Base-by-base conservation (phyloP, 345 rosid genomes). In the Hevea brasiliensis region DNA sequence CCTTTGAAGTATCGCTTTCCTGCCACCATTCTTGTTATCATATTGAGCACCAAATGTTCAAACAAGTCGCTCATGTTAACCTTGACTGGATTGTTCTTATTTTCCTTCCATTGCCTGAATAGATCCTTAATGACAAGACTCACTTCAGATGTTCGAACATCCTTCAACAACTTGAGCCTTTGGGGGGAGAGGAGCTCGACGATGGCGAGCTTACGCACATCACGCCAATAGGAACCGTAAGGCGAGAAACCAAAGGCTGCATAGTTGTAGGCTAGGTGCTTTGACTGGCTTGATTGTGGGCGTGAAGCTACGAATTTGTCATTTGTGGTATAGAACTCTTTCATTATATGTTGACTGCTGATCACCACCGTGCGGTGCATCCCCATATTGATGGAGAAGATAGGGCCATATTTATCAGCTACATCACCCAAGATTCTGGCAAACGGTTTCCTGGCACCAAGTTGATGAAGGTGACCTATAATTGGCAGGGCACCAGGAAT, bases 381-480 rank as follows among this genome's bases (percentile, higher is more conserved):
- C 21, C 79, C 79, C 6, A 76, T 58, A 32, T 57, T 27, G 29
- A 76, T 17, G 11, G 64, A 61, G 74, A 76, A 76, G 70, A 76
- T 70, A 14, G 79, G 74, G 20, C 79, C 79, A 13, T 63, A 35
- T 18, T 63, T 48, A 56, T 76, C 79, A 4, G 79, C 61, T 51
- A 70, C 62, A 21, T 61, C 66, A 6, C 56, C 79, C 35, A 69
- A 45, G 21, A 74, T 27, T 32, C 74, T 64, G 11, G 74, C 74
- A 29, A 76, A 67, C 10, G 74, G 63, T 20, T 17, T 76, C 8
- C 56, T 18, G 57, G 58, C 17, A 6, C 74, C 62, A 0, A 69
- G 20, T 20, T 70, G 63, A 32, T 76, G 79, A 18, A 69, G 74
- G 64, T 76, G 79, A 47, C 79, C 79, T 54, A 76, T 40, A 55